Evolutionary conservation across 177 flowering plant species (phyloP).

Genomic region (Vitis hybrid): DNA sequence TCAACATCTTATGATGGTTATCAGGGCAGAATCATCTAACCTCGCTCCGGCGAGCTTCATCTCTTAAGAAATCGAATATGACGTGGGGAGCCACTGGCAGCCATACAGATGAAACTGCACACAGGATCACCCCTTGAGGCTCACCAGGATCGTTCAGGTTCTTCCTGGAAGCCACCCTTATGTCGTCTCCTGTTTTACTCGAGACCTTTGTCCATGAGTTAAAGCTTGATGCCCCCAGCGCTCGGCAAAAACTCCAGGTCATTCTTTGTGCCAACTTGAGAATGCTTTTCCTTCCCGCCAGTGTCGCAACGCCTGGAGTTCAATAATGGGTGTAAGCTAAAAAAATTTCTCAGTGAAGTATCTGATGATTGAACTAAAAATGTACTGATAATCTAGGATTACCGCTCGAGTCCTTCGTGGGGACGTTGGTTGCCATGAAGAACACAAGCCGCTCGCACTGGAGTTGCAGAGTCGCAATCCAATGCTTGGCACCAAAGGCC

Average conservation of each 20-base stretch:
- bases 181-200: conserved; percentile 71
- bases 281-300: conserved; percentile 94
- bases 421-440: conserved; percentile 97
- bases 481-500: conserved; percentile 92
- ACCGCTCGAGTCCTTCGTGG: conserved; percentile 94
- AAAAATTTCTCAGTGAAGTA: background rate
- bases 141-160: conserved; percentile 89
- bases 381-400: conserved; percentile 7
- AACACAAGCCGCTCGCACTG: conserved; percentile 90
- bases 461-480: conserved; percentile 84
- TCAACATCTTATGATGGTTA: background rate
- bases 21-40: conserved; percentile 27
- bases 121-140: conserved; percentile 79
- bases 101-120: conserved; percentile 90
- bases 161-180: conserved; percentile 76
- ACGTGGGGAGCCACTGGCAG: conserved; percentile 67
- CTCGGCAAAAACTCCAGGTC: conserved; percentile 71
- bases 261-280: conserved; percentile 87
- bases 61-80: conserved; percentile 80
- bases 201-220: conserved; percentile 85
- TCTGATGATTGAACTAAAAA: background rate
- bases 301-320: conserved; percentile 66
- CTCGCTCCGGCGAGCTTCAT: conserved; percentile 72
- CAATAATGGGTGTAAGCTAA: background rate
- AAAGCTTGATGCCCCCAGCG: conserved; percentile 79